Percentiles rank a stretch among this genome's conserved stretches.
These are phyloP conservation scores for Asterionellopsis glacialis DNA, from an alignment of 108 stramenopile species.

Conservation along the genomic window DNA sequence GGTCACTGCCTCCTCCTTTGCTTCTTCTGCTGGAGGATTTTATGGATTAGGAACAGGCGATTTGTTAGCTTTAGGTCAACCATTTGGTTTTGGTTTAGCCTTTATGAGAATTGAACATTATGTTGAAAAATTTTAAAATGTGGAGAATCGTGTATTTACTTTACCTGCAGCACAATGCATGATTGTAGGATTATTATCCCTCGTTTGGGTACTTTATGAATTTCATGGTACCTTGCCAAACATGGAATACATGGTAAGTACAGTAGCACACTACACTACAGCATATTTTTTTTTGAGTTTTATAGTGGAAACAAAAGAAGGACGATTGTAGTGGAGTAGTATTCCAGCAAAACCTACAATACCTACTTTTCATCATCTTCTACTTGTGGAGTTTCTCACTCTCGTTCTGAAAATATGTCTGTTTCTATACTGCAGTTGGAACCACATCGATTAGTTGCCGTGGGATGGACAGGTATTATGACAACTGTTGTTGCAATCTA, in stretches of 20 bases:
- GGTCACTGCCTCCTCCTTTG: neutral
- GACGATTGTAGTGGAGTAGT: too few relatives aligned
- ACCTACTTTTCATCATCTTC: too few relatives aligned
- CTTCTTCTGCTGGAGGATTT: too few relatives aligned
- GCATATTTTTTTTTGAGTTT: neutral
- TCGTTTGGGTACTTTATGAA: conserved; percentile 29
- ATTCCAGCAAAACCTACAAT: too few relatives aligned
- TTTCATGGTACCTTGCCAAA: conserved; percentile 22
- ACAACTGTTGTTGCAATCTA: conserved; percentile 52
- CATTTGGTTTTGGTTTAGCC: conserved; percentile 58
- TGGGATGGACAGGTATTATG: conserved; percentile 50
- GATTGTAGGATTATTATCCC: conserved; percentile 15
- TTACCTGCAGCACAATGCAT: conserved; percentile 48
- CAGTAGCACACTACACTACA: conserved; percentile 6
- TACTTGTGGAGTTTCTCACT: neutral
- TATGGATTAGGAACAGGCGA: conserved; percentile 13
- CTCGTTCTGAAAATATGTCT: neutral
- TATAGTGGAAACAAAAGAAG: too few relatives aligned
- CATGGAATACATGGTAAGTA: conserved; percentile 27
- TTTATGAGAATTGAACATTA: conserved; percentile 52
- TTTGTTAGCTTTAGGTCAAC: conserved; percentile 45
- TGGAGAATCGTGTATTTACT: conserved; percentile 30
- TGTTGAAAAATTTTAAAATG: conserved; percentile 22
- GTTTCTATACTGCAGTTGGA: conserved; percentile 8
- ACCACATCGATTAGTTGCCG: conserved; percentile 13